Evolutionary conservation across 2,329 filamentous ascomycete genomes (phyloP), one percentile per base, ranked within the genome.

Genomic region (Metarhizium robertsii): DNA sequence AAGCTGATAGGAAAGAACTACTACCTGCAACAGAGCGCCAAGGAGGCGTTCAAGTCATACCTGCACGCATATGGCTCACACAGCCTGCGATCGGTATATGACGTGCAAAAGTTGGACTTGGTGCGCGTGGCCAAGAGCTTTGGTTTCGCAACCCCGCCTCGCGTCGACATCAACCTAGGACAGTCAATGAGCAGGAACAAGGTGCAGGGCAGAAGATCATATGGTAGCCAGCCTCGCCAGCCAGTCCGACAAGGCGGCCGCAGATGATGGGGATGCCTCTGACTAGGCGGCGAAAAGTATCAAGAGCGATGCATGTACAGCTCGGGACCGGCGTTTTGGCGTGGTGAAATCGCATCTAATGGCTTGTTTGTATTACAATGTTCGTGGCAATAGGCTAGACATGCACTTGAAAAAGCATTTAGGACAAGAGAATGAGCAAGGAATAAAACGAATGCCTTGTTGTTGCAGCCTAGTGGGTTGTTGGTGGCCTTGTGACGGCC

Each of bases 1-100:
- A 94, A 92, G 74, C 81, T 97, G 61, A 95, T 99, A 65, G 84
- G 83, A 34, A 88, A 94, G 70, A 97, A 99, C 73, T 97, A 97
- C 77, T 96, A 96, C 71, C 80, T 99, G 57, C 94, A 96, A 76
- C 94, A 96, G 81, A 82, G 78, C 63, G 84, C 84, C 59, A 87
- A 86, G 73, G 84, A 86, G 59, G 84, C 89, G 4, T 95, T 94
- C 75, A 83, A 89, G 58, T 90, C 88, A 20, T 99, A 99, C 70
- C 80, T 99, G 29, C 91, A 97, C 70, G 92, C 94, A 0, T 99
- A 99, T 68, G 91, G 92, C 25, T 91, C 86, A 57, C 94, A 77
- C 67, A 75, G 74, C 56, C 69, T 77, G 59, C 73, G 75, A 55
- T 75, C 74, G 54, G 73, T 77, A 18, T 95, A 92, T 66, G 88